Evolutionary conservation across 2,329 filamentous ascomycete genomes (phyloP).

Genomic region (Calycina herbarum): DNA sequence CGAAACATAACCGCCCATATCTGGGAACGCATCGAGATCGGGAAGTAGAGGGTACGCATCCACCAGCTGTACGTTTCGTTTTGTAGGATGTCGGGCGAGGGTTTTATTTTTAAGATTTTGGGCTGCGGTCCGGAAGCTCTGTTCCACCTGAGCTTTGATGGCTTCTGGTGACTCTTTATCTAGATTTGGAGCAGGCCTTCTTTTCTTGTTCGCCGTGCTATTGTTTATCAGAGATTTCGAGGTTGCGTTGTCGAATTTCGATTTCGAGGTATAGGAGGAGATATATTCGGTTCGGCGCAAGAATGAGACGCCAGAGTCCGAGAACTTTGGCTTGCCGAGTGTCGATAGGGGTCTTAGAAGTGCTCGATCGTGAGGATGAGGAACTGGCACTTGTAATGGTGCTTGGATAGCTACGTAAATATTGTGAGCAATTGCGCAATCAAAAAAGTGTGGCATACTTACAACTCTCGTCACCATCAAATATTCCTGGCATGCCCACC

Average conservation of each 20-base stretch:
- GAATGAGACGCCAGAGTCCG: slow-evolving; percentile 83
- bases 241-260: slow-evolving; percentile 51
- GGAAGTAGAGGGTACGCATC: slow-evolving; percentile 63
- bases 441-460: slow-evolving; percentile 39
- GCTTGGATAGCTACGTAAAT: slow-evolving; percentile 72
- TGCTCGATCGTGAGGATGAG: slow-evolving; percentile 81
- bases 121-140: slow-evolving; percentile 57
- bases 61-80: slow-evolving; percentile 55
- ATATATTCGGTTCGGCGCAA: slow-evolving; percentile 96
- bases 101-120: slow-evolving; percentile 54
- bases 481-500: slow-evolving; percentile 90
- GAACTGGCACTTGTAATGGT: slow-evolving; percentile 64
- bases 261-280: slow-evolving; percentile 57
- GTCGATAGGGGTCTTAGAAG: slow-evolving; percentile 82
- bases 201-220: slow-evolving; percentile 36
- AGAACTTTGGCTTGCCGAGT: slow-evolving; percentile 78
- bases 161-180: slow-evolving; percentile 63
- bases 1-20: slow-evolving; percentile 67
- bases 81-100: slow-evolving; percentile 58
- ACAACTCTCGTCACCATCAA: slow-evolving; percentile 95
- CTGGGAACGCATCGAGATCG: slow-evolving; percentile 68
- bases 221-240: slow-evolving; percentile 51
- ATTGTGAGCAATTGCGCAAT: slow-evolving; percentile 28
- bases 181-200: slow-evolving; percentile 47
- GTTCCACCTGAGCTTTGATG: slow-evolving; percentile 68